phyloP scores from a whole-genome alignment of 345 rosid genomes.

The Erodium maritimum region DNA sequence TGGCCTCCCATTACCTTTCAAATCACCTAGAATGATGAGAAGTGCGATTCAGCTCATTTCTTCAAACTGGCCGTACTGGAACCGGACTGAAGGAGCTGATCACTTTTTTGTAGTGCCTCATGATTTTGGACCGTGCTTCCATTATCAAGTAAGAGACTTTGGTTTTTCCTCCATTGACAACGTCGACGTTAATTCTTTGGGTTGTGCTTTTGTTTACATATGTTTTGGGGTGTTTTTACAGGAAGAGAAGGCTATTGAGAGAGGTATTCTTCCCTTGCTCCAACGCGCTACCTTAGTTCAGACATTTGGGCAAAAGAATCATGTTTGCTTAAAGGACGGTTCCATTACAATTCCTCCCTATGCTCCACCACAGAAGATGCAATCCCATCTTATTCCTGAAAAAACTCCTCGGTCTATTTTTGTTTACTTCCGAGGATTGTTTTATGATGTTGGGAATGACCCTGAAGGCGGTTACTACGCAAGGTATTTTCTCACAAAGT shows the following conservation, averaged over 20 bases:
- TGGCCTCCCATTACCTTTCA: constrained; percentile 89
- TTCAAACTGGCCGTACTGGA: constrained; percentile 95
- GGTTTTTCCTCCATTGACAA: not conserved
- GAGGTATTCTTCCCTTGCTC: constrained; percentile 82
- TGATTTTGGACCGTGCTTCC: constrained; percentile 99
- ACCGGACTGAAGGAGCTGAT: constrained; percentile 88
- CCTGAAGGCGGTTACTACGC: constrained; percentile 99
- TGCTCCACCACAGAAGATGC: constrained; percentile 99
- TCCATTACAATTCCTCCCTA: constrained; percentile 95
- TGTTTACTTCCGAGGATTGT: constrained; percentile 90
- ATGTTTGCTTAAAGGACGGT: constrained; percentile 89
- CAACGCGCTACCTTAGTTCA: constrained; percentile 92
- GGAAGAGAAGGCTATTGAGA: constrained; percentile 97
- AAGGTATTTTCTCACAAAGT: constrained; percentile 35
- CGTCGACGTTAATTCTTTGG: not conserved
- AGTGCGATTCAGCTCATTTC: constrained; percentile 94
- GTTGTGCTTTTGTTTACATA: not conserved
- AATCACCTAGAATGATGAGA: constrained; percentile 95
- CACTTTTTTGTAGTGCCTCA: constrained; percentile 94
- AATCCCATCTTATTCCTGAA: constrained; percentile 66
- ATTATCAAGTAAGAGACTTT: constrained; percentile 55
- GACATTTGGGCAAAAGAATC: constrained; percentile 94
- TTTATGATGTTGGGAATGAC: constrained; percentile 92
- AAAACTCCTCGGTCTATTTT: constrained; percentile 88
- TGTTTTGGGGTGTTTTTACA: constrained; percentile 11